Evolutionary conservation across 352 stramenopile genomes (phyloP), one percentile per base, ranked within the genome.

Genomic region (Phytophthora agathidicida): DNA sequence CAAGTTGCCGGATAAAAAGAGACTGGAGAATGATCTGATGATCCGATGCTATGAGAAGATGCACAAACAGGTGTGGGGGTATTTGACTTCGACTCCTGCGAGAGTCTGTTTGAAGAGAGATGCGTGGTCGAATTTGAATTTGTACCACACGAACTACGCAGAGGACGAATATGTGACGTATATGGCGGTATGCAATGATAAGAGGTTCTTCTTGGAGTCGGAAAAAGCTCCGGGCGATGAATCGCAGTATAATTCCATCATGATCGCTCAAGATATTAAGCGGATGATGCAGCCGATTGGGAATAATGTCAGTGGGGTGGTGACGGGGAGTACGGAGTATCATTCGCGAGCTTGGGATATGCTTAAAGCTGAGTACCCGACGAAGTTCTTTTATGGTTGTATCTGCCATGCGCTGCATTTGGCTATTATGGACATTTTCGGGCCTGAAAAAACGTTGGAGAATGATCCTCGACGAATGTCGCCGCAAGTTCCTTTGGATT

Each of bases 331-430:
- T 55, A 94, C 80, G 1, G 75, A 89, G 61, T 86, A 80, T 57
- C 79, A 94, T 35, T 85, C 79, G 10, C 72, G 77, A 31, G 82
- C 84, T 4, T 94, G 84, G 84, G 80, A 92, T 65, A 83, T 92
- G 73, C 78, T 94, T 30, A 94, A 94, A 55, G 73, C 69, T 2
- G 82, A 94, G 58, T 92, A 86, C 50, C 84, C 84, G 37, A 92
- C 84, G 44, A 94, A 92, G 63, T 94, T 94, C 45, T 94, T 94
- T 55, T 94, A 94, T 36, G 84, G 84, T 5, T 94, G 84, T 49
- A 91, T 91, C 61, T 89, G 78, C 14, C 80, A 94, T 43, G 84
- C 84, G 22, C 71, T 94, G 2, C 82, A 94, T 37, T 49, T 94
- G 32, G 80, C 76, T 22, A 90, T 94, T 51, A 89, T 87, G 78